These are phyloP conservation scores for Ophiocordyceps camponoti-rufipedis DNA, from an alignment of 2,329 filamentous ascomycete species.

Conservation along the genomic window DNA sequence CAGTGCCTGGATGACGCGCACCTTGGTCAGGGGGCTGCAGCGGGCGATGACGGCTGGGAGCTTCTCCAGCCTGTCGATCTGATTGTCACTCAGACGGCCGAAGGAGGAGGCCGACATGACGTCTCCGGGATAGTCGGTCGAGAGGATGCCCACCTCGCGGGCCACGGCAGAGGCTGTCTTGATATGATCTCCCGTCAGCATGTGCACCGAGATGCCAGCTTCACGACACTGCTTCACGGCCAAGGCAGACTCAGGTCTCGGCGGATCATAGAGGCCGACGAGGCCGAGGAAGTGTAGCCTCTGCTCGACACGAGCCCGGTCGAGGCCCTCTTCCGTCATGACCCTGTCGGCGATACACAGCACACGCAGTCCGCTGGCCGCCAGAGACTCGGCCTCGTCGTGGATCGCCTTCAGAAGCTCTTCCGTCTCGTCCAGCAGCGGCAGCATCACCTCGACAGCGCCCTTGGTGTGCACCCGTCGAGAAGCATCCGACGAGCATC, in stretches of 20 bases:
- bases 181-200: constrained; percentile 53
- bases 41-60: constrained; percentile 51
- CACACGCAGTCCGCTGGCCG: constrained; percentile 46
- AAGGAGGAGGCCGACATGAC: constrained; percentile 47
- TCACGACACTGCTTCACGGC: constrained; percentile 39
- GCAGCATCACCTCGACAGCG: constrained; percentile 37
- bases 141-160: constrained; percentile 43
- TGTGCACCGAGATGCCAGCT: constrained; percentile 48
- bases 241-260: constrained; percentile 44
- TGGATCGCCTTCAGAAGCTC: constrained; percentile 26
- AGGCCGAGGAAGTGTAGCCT: constrained; percentile 48
- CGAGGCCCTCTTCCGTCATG: constrained; percentile 20
- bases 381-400: constrained; percentile 35
- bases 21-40: constrained; percentile 53
- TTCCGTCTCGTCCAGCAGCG: constrained; percentile 28
- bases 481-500: constrained; percentile 13
- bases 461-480: constrained; percentile 36
- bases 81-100: constrained; percentile 38
- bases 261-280: constrained; percentile 55
- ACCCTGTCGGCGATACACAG: constrained; percentile 42
- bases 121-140: constrained; percentile 17
- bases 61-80: constrained; percentile 42
- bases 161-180: constrained; percentile 50
- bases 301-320: constrained; percentile 35
- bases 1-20: constrained; percentile 59